Conservation (phyloP, 129 eudicot genomes). For the Flaveria robusta region DNA sequence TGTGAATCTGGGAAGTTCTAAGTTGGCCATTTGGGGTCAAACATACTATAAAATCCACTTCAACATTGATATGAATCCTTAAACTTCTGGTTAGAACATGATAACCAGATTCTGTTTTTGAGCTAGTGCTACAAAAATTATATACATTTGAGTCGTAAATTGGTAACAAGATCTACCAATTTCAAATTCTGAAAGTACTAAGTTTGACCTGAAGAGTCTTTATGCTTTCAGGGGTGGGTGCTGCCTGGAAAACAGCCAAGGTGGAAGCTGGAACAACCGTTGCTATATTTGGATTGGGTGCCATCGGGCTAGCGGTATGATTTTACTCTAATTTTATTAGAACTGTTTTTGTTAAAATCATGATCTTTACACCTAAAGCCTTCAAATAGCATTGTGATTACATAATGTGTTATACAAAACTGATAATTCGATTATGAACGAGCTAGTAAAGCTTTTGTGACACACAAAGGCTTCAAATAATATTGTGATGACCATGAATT, state of each 20-base stretch:
- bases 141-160: neutral
- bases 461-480: neutral
- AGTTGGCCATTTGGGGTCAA: neutral
- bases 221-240: conserved; percentile 76
- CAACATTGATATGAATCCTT: neutral
- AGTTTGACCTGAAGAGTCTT: neutral
- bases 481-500: neutral
- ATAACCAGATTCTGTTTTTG: neutral
- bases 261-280: conserved; percentile 87
- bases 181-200: neutral
- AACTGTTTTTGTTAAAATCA: neutral
- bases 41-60: neutral
- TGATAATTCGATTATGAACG: neutral
- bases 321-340: neutral
- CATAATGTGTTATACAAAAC: neutral
- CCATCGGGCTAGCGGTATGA: conserved; percentile 83
- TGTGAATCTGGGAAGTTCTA: neutral
- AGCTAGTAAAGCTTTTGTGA: neutral
- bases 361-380: neutral
- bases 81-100: neutral
- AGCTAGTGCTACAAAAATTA: neutral
- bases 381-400: neutral
- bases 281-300: conserved; percentile 85
- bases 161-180: neutral
- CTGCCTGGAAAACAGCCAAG: conserved; percentile 83